phyloP scores from a whole-genome alignment of 208 protist species.

The Acanthamoeba polyphaga region DNA sequence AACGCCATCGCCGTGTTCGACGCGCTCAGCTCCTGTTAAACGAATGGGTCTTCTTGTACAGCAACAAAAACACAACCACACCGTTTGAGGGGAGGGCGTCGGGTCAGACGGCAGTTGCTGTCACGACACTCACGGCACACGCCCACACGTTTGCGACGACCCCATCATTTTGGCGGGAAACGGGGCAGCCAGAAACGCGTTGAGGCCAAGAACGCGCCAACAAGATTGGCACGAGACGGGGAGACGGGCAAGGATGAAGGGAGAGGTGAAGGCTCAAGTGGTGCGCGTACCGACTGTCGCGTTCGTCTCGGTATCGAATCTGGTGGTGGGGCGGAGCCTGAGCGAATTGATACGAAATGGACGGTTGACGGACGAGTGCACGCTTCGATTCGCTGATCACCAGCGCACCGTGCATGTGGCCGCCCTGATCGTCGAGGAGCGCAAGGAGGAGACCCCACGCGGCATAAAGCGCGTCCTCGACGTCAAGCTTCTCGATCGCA shows the following conservation, averaged over 20 bases:
- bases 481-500: background rate
- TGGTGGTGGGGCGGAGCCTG: slow-evolving; percentile 7
- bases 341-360: background rate
- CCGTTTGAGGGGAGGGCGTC: too few species aligned
- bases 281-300: background rate
- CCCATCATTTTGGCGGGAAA: too few species aligned
- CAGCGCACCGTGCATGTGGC: background rate
- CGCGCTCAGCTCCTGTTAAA: too few species aligned
- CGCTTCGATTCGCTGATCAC: background rate
- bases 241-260: background rate
- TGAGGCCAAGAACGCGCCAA: too few species aligned
- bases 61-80: too few species aligned
- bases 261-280: background rate
- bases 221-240: background rate
- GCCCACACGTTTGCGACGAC: too few species aligned
- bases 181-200: too few species aligned
- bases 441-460: background rate
- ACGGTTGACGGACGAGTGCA: background rate
- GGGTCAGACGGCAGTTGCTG: too few species aligned
- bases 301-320: background rate
- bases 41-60: too few species aligned
- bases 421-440: background rate
- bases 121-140: too few species aligned
- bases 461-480: background rate
- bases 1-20: too few species aligned